Conservation (phyloP, 1,139 yeast species). For the Tardiomyces depauwii region DNA sequence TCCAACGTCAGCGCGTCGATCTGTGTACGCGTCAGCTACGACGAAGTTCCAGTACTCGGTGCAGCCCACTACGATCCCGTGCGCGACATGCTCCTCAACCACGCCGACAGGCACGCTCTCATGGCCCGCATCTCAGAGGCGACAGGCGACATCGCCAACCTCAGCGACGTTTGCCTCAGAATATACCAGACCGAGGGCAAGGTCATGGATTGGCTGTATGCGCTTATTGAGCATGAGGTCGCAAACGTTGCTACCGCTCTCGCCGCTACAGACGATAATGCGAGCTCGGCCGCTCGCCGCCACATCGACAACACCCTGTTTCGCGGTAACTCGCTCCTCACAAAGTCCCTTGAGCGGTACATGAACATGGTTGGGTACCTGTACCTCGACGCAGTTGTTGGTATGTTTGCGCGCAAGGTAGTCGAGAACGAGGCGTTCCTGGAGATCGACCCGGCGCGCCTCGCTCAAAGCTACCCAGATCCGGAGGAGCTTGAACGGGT, state of each 20-base stretch:
- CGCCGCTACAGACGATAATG: slow-evolving; percentile 8
- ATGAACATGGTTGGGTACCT: slow-evolving; percentile 70
- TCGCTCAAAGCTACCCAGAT: slow-evolving; percentile 24
- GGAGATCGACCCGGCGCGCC: slow-evolving; percentile 63
- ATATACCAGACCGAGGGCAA: slow-evolving; percentile 29
- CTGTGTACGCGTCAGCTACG: slow-evolving; percentile 41
- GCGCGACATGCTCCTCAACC: slow-evolving; percentile 25
- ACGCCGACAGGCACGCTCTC: slow-evolving; percentile 6
- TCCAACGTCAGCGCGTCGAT: slow-evolving; percentile 31
- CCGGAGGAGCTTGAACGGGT: slow-evolving; percentile 26
- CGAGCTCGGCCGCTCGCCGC: slow-evolving; percentile 16
- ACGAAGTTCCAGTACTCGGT: slow-evolving; percentile 50
- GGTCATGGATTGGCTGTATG: slow-evolving; percentile 59
- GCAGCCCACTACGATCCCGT: slow-evolving; percentile 47
- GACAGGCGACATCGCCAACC: slow-evolving; percentile 25
- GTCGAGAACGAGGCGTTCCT: slow-evolving; percentile 42
- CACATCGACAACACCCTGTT: slow-evolving; percentile 55
- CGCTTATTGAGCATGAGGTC: slow-evolving; percentile 52
- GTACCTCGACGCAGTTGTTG: slow-evolving; percentile 63
- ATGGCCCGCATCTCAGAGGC: slow-evolving; percentile 24
- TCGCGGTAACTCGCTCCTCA: slow-evolving; percentile 72
- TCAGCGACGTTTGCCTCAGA: slow-evolving; percentile 17
- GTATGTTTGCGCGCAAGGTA: slow-evolving; percentile 50
- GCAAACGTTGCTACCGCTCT: slow-evolving; percentile 7
- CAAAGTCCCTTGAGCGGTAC: slow-evolving; percentile 71